Base-by-base conservation (phyloP, 169 alveolate species). In the Babesia divergens region DNA sequence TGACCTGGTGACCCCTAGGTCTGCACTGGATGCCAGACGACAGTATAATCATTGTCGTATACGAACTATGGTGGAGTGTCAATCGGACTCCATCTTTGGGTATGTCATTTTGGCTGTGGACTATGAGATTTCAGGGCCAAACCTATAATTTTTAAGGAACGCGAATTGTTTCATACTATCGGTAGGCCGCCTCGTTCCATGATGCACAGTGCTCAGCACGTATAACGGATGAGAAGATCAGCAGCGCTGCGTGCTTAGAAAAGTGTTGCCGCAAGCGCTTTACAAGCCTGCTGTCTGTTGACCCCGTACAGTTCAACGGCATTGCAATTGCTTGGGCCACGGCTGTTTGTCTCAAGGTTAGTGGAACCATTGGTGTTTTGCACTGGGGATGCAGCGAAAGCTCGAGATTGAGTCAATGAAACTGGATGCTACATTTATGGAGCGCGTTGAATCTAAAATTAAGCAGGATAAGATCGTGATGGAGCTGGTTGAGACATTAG, bases 241-340 rank as follows among this genome's bases (percentile, higher is more conserved):
- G 68, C 8, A 42, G 43, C 59, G 55, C 55, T 16, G 38, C 24
- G n/a, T 31, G 46, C 46, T 56, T 77, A 14, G 65, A 66, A 8
- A 62, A 56, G 37, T 77, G 35, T 24, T 52, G 75, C 6, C 13
- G 65, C 3, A 50, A 54, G 18, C 53, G 65, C 13, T 56, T 77
- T 13, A 49, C 72, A 1, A 74, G 59, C 28, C 51, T 53, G 24
- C 26, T 54, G 16, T 66, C 72, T 5, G 35, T 50, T 9, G 64
- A 53, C 26, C 34, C 56, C 9, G n/a, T 28, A 3, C 80, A 77
- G 47, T 68, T 77, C 49, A 44, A 42, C 62, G 56, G 74, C 6
- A 65, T 77, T 16, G 80, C 86, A 8, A 51, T 68, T 11, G 75
- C 86, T 6, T 77, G 86, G 86, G 81, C 86, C 60, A 77, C 76